phyloP scores from a whole-genome alignment of 2,329 filamentous ascomycete genomes.

The Aspergillus novofumigatus region DNA sequence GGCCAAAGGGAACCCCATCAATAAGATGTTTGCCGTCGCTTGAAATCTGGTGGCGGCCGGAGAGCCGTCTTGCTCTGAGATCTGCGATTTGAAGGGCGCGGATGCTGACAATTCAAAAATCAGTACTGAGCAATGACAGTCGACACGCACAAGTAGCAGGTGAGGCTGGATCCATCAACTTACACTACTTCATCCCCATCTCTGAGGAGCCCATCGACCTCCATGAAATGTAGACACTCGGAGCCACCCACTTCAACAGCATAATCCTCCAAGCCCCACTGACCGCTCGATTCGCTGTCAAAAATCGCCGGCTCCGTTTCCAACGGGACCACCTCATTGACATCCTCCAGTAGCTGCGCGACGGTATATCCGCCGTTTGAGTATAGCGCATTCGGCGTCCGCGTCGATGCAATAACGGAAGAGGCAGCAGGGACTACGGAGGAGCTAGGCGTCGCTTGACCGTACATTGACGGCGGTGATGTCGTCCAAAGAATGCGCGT shows the following conservation, averaged over 20 bases:
- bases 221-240: conserved; percentile 83
- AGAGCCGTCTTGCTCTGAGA: conserved; percentile 65
- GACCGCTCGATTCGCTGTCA: conserved; percentile 32
- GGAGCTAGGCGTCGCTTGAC: conserved; percentile 18
- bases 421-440: conserved; percentile 23
- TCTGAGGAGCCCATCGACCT: conserved; percentile 64
- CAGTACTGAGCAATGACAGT: neutral
- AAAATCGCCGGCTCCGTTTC: conserved; percentile 54
- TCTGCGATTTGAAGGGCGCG: conserved; percentile 73
- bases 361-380: conserved; percentile 61
- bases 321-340: conserved; percentile 77
- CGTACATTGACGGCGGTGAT: conserved; percentile 40
- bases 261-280: conserved; percentile 91
- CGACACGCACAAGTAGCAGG: neutral
- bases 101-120: conserved; percentile 53
- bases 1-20: conserved; percentile 81
- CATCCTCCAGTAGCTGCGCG: conserved; percentile 68
- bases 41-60: conserved; percentile 77
- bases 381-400: conserved; percentile 32
- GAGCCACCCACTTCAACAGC: conserved; percentile 76
- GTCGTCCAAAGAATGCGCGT: conserved; percentile 69
- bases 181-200: conserved; percentile 82
- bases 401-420: conserved; percentile 31
- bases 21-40: conserved; percentile 73
- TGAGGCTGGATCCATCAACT: conserved; percentile 28